A percentile compares a stretch with the other conserved stretches of the same genome.
These are phyloP conservation scores for Naegleria fowleri DNA, from an alignment of 208 protist species.

Conservation along the genomic window DNA sequence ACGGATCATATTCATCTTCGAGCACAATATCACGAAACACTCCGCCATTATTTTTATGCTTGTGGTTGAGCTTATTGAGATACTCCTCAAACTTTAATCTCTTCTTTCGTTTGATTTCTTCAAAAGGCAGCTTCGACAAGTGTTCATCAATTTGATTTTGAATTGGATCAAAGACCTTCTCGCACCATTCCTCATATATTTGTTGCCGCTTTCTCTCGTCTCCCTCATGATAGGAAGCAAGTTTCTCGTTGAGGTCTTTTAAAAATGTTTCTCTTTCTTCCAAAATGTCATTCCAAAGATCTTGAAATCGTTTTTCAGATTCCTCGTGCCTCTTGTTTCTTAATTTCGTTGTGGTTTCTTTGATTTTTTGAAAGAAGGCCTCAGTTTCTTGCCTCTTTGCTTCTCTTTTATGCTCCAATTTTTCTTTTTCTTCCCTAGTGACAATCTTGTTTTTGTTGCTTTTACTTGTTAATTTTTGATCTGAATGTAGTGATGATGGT, in stretches of 20 bases:
- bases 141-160: conserved; percentile 5
- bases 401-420: not conserved
- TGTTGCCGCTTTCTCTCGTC: conserved; percentile 16
- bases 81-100: not conserved
- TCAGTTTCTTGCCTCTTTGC: not conserved
- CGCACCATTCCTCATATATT: not conserved
- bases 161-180: not conserved
- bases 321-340: not conserved
- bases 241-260: not conserved
- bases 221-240: not conserved
- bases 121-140: not conserved
- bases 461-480: not conserved
- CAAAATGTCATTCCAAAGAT: not conserved
- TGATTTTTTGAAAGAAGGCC: not conserved
- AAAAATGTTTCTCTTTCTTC: not conserved
- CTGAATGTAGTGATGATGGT: not conserved
- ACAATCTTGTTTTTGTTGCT: not conserved
- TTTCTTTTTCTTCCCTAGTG: not conserved
- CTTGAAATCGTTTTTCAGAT: not conserved
- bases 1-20: conserved; percentile 13
- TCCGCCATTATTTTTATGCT: conserved; percentile 6
- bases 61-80: not conserved
- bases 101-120: not conserved
- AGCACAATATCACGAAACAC: not conserved
- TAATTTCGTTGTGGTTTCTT: not conserved